Evolutionary conservation across 1,284 basidiomycete genomes (phyloP).

Genomic region (Cystobasidium slooffiae): DNA sequence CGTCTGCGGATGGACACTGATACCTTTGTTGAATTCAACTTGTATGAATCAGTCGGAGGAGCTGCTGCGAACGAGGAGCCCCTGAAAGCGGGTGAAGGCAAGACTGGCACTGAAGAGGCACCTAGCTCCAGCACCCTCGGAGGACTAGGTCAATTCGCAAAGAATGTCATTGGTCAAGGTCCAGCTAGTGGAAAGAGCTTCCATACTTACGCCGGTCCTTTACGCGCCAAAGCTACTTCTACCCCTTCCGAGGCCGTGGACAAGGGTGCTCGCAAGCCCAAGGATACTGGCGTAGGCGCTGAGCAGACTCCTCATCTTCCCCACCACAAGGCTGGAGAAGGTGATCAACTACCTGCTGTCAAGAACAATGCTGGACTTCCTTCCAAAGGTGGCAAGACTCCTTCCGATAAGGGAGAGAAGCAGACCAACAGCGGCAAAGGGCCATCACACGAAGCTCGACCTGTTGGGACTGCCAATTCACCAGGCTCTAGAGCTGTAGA

Average conservation of each 20-base stretch:
- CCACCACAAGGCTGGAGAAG: conserved; percentile 36
- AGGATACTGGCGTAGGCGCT: conserved; percentile 25
- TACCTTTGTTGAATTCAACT: not conserved
- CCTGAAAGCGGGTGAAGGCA: conserved; percentile 33
- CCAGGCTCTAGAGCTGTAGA: conserved; percentile 42
- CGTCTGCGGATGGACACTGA: not conserved
- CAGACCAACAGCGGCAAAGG: conserved; percentile 24
- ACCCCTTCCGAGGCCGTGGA: conserved; percentile 35
- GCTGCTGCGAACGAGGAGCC: conserved; percentile 8
- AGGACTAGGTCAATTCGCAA: conserved; percentile 32
- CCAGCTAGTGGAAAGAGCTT: conserved; percentile 30
- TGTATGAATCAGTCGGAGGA: conserved; percentile 20
- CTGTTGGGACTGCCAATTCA: conserved; percentile 22
- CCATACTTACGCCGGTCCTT: conserved; percentile 29
- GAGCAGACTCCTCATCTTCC: conserved; percentile 39
- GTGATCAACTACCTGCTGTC: conserved; percentile 41
- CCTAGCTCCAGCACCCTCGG: conserved; percentile 10
- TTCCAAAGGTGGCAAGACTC: conserved; percentile 25
- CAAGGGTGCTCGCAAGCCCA: conserved; percentile 39
- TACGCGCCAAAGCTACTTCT: not conserved
- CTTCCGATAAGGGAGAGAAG: conserved; percentile 9
- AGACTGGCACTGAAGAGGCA: conserved; percentile 26
- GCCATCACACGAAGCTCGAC: conserved; percentile 10
- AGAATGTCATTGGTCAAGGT: conserved; percentile 33
- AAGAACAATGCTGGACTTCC: conserved; percentile 36